Evolutionary conservation across 495 filamentous ascomycete genomes (phyloP).

Genomic region (Daldinia childiae): DNA sequence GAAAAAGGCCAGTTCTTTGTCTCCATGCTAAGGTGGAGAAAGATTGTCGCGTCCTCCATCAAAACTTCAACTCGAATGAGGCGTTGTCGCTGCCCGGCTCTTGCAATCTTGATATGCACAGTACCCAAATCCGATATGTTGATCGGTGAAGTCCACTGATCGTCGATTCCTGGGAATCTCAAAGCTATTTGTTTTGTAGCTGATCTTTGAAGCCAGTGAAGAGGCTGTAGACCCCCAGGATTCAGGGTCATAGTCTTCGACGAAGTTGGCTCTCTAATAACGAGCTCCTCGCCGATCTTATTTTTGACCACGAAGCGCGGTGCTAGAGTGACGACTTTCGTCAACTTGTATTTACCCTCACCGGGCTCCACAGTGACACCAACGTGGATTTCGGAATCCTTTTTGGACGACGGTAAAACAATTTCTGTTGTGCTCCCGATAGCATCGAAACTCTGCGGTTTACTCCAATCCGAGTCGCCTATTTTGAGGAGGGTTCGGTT

Average conservation of each 20-base stretch:
- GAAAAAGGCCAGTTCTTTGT: constrained; percentile 97
- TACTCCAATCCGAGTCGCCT: constrained; percentile 92
- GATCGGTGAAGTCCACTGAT: constrained; percentile 98
- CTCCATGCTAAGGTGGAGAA: constrained; percentile 89
- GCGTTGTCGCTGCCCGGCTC: constrained; percentile 85
- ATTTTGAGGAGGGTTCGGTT: constrained; percentile 89
- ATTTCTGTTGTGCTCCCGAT: constrained; percentile 92
- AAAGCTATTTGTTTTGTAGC: constrained; percentile 88
- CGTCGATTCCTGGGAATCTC: constrained; percentile 94
- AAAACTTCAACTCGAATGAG: constrained; percentile 89
- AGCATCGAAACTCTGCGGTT: constrained; percentile 97
- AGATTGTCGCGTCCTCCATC: constrained; percentile 90
- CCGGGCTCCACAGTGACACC: constrained; percentile 89
- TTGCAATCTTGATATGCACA: constrained; percentile 92
- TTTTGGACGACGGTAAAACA: constrained; percentile 74
- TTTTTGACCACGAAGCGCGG: constrained; percentile 96
- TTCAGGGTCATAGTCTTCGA: constrained; percentile 81
- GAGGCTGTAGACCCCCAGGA: constrained; percentile 76
- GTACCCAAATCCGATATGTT: constrained; percentile 94
- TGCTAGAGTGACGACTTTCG: constrained; percentile 91
- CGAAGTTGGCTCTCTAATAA: constrained; percentile 88
- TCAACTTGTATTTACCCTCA: constrained; percentile 96
- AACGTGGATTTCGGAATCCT: constrained; percentile 84
- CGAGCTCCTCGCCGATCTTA: constrained; percentile 84
- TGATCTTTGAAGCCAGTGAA: constrained; percentile 84